Evolutionary conservation across 257 asterid species (phyloP).

Genomic region (Solanum raphanifolium): DNA sequence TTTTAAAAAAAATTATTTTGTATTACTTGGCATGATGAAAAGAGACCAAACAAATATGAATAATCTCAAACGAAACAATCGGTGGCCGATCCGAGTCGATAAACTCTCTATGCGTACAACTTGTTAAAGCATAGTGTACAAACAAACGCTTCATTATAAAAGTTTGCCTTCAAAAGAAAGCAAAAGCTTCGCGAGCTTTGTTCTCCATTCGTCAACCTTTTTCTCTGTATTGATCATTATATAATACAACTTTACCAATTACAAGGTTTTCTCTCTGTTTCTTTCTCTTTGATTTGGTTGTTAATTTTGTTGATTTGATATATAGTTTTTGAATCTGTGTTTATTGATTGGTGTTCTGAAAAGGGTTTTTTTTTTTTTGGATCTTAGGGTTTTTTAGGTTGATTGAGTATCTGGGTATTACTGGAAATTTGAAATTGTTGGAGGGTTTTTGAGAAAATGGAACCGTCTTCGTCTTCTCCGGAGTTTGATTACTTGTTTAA

Average conservation of each 20-base stretch:
- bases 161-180: background rate
- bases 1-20: rapidly evolving
- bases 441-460: constrained; percentile 16
- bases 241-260: background rate
- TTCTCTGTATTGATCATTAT: background rate
- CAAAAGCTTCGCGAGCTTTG: background rate
- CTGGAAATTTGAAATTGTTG: background rate
- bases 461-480: constrained; percentile 28
- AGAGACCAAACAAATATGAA: background rate
- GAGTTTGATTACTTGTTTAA: constrained; percentile 40
- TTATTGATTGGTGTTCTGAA: background rate
- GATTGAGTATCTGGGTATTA: background rate
- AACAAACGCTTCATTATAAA: background rate
- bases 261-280: background rate
- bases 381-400: background rate
- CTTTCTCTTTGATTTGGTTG: background rate
- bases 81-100: background rate
- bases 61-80: background rate
- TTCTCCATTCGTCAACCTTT: background rate
- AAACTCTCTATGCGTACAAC: background rate
- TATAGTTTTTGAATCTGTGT: background rate
- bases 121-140: background rate
- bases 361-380: background rate
- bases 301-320: background rate
- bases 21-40: background rate